phyloP scores from a whole-genome alignment of 495 filamentous ascomycete species.

The Lasiosphaeria hispida region DNA sequence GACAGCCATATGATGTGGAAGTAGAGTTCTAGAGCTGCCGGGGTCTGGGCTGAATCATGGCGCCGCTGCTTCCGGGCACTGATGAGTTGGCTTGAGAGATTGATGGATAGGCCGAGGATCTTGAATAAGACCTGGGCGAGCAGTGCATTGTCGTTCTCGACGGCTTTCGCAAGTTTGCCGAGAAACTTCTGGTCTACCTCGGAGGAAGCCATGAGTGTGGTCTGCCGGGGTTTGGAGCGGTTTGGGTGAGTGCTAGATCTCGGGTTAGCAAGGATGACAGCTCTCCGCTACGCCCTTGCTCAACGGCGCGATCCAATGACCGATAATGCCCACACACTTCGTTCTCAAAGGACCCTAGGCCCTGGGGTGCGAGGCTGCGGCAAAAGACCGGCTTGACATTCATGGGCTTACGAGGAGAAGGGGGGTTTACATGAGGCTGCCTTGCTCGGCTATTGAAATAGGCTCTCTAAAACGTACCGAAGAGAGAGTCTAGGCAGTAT shows the following conservation, averaged over 20 bases:
- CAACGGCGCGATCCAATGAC: no score
- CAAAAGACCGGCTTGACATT: no score
- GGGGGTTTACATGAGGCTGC: no score
- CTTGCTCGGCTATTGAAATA: no score
- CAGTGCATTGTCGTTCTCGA: constrained; percentile 66
- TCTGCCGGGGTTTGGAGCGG: neutral
- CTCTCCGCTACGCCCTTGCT: no score
- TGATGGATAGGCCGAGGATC: constrained; percentile 84
- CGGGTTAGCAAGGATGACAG: no score
- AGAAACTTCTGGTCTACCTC: constrained; percentile 97
- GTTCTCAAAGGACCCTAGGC: no score
- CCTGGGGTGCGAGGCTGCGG: no score
- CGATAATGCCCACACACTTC: no score
- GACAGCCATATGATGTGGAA: constrained; percentile 96
- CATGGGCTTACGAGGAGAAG: no score
- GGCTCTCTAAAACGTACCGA: no score
- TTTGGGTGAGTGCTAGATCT: neutral
- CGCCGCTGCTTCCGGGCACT: constrained; percentile 81
- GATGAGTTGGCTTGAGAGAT: constrained; percentile 80
- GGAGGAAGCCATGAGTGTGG: constrained; percentile 75
- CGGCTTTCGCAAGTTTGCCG: constrained; percentile 76
- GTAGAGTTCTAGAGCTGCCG: constrained; percentile 78
- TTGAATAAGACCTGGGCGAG: constrained; percentile 82
- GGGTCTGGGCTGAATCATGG: constrained; percentile 72
- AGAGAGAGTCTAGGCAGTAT: no score